Evolutionary conservation across 257 asterid species (phyloP).

Genomic region (Scutellaria barbata): DNA sequence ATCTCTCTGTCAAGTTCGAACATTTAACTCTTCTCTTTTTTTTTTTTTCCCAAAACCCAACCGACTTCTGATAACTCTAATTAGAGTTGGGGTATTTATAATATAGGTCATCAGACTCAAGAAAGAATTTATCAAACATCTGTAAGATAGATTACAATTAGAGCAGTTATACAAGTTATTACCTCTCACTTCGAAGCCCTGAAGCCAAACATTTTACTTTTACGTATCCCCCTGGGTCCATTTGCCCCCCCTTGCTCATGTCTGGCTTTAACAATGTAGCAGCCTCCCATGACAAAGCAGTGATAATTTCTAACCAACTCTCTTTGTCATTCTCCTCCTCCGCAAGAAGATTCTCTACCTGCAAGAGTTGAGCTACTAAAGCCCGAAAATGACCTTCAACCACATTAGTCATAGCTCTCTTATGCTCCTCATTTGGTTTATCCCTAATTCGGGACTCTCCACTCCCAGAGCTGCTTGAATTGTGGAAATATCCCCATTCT

Average conservation of each 20-base stretch:
- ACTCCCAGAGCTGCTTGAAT: conserved; percentile 79
- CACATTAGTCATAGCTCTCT: conserved; percentile 76
- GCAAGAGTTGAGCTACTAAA: conserved; percentile 89
- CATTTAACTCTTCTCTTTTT: not conserved
- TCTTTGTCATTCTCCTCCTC: conserved; percentile 80
- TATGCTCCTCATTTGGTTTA: conserved; percentile 86
- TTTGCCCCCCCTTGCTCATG: conserved; percentile 89
- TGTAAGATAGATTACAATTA: conserved; percentile 18
- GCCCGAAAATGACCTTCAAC: conserved; percentile 96
- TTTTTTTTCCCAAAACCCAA: conserved; percentile 9
- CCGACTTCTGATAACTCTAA: conserved; percentile 14
- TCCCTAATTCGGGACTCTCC: conserved; percentile 83
- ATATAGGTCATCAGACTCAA: conserved; percentile 18
- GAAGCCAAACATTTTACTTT: conserved; percentile 93
- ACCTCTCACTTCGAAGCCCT: conserved; percentile 91
- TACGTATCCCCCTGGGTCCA: conserved; percentile 97
- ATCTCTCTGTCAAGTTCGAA: conserved; percentile 6
- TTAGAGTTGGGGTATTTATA: conserved; percentile 18
- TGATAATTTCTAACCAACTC: conserved; percentile 91
- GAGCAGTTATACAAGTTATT: conserved; percentile 36
- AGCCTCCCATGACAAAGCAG: conserved; percentile 95
- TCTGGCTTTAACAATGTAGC: conserved; percentile 90
- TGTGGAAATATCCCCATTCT: conserved; percentile 76
- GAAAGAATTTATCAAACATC: conserved; percentile 21
- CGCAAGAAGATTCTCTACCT: conserved; percentile 78